Base-by-base conservation (phyloP, 257 asterid genomes). In the Rauvolfia tetraphylla region DNA sequence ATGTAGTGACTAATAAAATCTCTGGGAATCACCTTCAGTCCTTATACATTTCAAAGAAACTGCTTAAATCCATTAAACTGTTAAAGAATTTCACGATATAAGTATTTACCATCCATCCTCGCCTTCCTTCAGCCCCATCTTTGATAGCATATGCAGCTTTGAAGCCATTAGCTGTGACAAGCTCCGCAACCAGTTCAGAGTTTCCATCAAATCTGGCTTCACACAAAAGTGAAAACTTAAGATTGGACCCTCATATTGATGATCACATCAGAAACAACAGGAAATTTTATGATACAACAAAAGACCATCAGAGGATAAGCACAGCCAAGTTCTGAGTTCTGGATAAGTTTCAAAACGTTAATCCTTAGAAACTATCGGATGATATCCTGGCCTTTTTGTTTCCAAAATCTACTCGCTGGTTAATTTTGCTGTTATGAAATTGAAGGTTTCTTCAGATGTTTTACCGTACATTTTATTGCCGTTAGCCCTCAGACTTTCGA, bases 131-230 rank as follows among this genome's bases (percentile, higher is more conserved):
- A 2, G 89, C 97, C n/a, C 99, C 99, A 82, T 90, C 99, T 88
- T 84, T 95, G 62, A 95, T 86, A 25, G 96, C 99, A 78, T 91
- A 95, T 56, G 98, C 98, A 82, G 95, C 93, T 88, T 91, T 95
- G 83, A 91, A 93, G 79, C 99, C 97, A 83, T 95, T 95, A 53
- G 87, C 90, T 9, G 98, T 93, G 36, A 86, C 98, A 66, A 95
- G 88, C 91, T 93, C 97, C 29, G 97, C 97, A 1, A 93, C 97
- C 80, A 95, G 95, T 80, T 95, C 99, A 68, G 99, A 95, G 90
- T 91, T 95, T 62, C 98, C 97, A 85, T 93, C 97, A 82, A 90
- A 93, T 89, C 99, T 95, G 94, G 96, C 98, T 91, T 93, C 96
- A 92, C 85, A 86, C 78, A 82, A 86, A 49, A 17, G 81, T 72